These are phyloP conservation scores for Cryphonectria carpinicola DNA, from an alignment of 2,329 filamentous ascomycete genomes.

Conservation along the genomic window DNA sequence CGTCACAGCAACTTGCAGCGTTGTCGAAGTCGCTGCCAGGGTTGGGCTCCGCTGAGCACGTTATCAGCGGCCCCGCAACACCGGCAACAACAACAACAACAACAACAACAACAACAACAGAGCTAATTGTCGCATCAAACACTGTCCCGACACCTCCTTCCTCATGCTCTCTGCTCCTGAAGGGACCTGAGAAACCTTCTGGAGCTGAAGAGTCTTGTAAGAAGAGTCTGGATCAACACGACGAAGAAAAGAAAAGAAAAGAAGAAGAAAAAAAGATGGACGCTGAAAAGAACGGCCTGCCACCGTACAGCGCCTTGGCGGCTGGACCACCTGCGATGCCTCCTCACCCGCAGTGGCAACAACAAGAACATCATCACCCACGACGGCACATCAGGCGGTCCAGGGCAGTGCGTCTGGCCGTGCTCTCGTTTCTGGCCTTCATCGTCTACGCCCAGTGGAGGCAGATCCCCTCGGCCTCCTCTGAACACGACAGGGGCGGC, in stretches of 20 bases:
- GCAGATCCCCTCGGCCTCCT: constrained; percentile 38
- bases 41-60: background rate
- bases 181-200: background rate
- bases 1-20: background rate
- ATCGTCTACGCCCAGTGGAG: constrained; percentile 51
- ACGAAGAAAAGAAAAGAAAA: background rate
- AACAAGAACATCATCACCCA: constrained; percentile 31
- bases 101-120: background rate
- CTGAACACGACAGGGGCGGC: constrained; percentile 1
- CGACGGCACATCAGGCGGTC: constrained; percentile 46
- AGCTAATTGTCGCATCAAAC: background rate
- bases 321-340: constrained; percentile 34
- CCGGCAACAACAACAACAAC: constrained; percentile 2
- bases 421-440: constrained; percentile 53
- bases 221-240: background rate
- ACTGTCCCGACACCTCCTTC: background rate
- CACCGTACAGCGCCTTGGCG: constrained; percentile 47
- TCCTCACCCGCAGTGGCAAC: constrained; percentile 12
- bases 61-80: constrained; percentile 11
- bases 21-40: background rate
- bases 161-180: background rate
- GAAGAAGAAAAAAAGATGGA: constrained; percentile 19
- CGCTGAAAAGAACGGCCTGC: constrained; percentile 48
- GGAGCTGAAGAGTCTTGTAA: background rate
- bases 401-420: constrained; percentile 48